A percentile compares a stretch with the other conserved stretches of the same genome.
These are phyloP conservation scores for Straminergon stramineum DNA, from an alignment of 225 moss, liverwort and hornwort species.

Conservation along the genomic window DNA sequence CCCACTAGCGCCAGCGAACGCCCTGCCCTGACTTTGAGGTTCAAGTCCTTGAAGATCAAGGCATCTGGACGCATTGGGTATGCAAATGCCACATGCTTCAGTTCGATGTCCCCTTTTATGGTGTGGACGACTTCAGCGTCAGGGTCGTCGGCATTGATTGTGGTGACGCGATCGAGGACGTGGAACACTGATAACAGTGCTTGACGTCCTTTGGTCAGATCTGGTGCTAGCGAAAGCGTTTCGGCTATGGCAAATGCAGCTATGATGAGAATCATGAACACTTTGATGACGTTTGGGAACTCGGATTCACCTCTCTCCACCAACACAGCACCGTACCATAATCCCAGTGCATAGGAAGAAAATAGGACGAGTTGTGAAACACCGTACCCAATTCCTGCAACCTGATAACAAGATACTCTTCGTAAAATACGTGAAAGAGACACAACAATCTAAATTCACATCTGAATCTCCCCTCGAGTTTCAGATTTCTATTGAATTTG, in stretches of 20 bases:
- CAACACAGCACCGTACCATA: conserved; percentile 28
- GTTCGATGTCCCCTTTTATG: conserved; percentile 15
- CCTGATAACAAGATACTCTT: conserved; percentile 7
- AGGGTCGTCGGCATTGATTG: conserved; percentile 17
- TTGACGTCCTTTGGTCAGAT: conserved; percentile 17
- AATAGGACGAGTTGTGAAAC: conserved; percentile 17
- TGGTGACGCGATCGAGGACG: conserved; percentile 21
- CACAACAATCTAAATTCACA: neutral
- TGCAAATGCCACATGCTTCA: conserved; percentile 22
- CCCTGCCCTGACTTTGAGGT: conserved; percentile 20
- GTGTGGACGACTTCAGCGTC: neutral
- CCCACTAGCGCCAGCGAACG: conserved; percentile 27
- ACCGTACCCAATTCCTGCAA: conserved; percentile 27
- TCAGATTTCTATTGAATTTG: neutral
- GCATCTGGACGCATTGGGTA: conserved; percentile 27
- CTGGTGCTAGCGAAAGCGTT: conserved; percentile 32
- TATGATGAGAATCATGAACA: conserved; percentile 20
- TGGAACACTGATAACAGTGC: conserved; percentile 15
- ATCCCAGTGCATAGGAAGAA: conserved; percentile 11
- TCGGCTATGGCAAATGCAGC: conserved; percentile 23
- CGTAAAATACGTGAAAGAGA: neutral
- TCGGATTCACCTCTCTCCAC: conserved; percentile 11
- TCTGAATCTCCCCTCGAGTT: neutral
- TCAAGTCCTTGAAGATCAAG: conserved; percentile 26
- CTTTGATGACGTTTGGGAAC: neutral